Base-by-base conservation (phyloP, 2,329 filamentous ascomycete species). In the Chaetomiaceae sp. region DNA sequence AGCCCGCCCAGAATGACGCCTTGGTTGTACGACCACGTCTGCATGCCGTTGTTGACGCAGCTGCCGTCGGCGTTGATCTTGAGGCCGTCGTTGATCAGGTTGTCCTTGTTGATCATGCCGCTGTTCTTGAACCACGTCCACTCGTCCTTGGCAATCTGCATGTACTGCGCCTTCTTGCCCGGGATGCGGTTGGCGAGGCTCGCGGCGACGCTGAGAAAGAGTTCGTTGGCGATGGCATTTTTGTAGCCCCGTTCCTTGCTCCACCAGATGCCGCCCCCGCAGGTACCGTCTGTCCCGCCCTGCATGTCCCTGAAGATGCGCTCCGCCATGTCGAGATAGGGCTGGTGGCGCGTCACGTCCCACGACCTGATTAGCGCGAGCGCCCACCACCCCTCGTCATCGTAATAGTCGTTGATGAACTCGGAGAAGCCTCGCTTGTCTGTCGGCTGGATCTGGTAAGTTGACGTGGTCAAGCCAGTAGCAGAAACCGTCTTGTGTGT, bases 371-470 rank as follows among this genome's bases (percentile, higher is more conserved):
- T 77, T 72, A 78, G 76, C 13, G 74, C 81, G 47, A 84, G 69
- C 2, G 75, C 80, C 81, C 81, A 85, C 81, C 81, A 84, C 30
- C 80, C 75, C 65, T 81, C 78, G 62, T 84, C 81, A 60, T 84
- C 81, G 60, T 82, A 83, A 59, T 71, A 82, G 38, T 75, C 71
- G 60, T 82, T 79, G 44, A 79, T 65, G 65, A 80, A 82, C 36
- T 71, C 69, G 18, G 70, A 62, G 58, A 70, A 75, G 11, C 72
- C 72, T 14, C 57, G 54, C 44, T 63, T 65, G 8, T 30, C 16
- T 13, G 43, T 29, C 2, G 42, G 13, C 6, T 42, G 62, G 36
- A 71, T 59, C 43, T 64, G 68, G 61, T 76, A 74, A 6, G 61
- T 60, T 1, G 74, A 74, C 5, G 61, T 60, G 43, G 73, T 64